Conservation (phyloP, 2,329 filamentous ascomycete genomes). For the Pestalotiopsis sp. region DNA sequence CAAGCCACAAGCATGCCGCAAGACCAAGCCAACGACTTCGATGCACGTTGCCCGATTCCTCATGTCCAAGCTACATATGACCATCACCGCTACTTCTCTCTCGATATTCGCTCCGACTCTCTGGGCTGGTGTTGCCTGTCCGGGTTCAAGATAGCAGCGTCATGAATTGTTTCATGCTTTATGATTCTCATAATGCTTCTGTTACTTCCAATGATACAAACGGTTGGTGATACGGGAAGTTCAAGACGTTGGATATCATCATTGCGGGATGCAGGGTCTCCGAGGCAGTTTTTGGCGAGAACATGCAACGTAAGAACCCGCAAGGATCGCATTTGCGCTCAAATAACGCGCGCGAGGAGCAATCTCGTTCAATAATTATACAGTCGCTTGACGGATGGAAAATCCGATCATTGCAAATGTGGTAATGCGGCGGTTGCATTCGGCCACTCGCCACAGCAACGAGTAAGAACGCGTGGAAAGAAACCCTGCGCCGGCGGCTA, state of each 20-base stretch:
- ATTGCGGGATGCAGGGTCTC: neutral
- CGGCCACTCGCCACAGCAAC: neutral
- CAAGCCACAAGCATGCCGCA: neutral
- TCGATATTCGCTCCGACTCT: no score
- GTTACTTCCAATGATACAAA: no score
- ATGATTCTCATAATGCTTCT: no score
- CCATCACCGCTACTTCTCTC: no score
- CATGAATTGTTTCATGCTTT: no score
- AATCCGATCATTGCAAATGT: neutral
- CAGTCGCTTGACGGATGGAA: neutral
- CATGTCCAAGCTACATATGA: neutral
- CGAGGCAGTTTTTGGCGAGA: neutral
- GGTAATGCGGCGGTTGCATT: neutral
- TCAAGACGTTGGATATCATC: neutral
- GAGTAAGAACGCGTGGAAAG: neutral
- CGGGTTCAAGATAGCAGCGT: no score
- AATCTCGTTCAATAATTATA: neutral
- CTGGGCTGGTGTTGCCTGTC: no score
- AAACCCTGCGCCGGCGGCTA: neutral
- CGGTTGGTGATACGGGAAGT: neutral
- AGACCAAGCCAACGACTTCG: neutral
- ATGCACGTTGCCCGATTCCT: neutral
- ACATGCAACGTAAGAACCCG: neutral
- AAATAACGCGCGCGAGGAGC: neutral
- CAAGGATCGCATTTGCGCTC: neutral